Conservation (phyloP, 148 eudicot genomes). For the Amaranthus palmeri region DNA sequence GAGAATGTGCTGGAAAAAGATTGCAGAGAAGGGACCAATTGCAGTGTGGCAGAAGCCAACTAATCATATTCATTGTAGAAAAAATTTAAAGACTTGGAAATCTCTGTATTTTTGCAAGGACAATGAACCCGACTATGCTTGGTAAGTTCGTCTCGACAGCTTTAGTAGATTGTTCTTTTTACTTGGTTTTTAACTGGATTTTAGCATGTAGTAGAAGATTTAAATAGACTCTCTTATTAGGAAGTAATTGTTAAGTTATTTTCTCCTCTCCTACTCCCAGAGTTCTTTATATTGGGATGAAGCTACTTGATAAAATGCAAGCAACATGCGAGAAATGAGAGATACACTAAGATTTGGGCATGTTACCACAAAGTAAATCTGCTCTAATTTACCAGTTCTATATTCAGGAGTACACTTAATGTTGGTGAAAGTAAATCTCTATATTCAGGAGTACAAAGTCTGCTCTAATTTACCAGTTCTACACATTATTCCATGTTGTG, state of each 20-base stretch:
- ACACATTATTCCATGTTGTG: too few relatives aligned
- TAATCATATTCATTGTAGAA: slow-evolving; percentile 46
- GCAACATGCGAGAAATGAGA: too few relatives aligned
- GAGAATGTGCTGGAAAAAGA: slow-evolving; percentile 57
- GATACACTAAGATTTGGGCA: too few relatives aligned
- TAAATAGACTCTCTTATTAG: neutral
- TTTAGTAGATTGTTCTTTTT: neutral
- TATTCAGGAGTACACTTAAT: too few relatives aligned
- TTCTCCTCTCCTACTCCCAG: too few relatives aligned
- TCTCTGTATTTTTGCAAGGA: slow-evolving; percentile 38
- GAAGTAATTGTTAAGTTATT: neutral
- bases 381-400: too few relatives aligned
- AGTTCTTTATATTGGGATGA: too few relatives aligned
- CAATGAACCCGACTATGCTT: slow-evolving; percentile 42
- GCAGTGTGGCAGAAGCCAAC: slow-evolving; percentile 66
- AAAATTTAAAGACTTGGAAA: slow-evolving; percentile 39
- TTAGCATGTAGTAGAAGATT: neutral
- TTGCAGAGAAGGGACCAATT: slow-evolving; percentile 41
- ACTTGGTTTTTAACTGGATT: neutral
- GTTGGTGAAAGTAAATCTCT: too few relatives aligned
- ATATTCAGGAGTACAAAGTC: too few relatives aligned
- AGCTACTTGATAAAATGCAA: too few relatives aligned
- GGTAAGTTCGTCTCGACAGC: slow-evolving; percentile 33
- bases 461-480: too few relatives aligned
- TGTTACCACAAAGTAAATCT: too few relatives aligned